Evolutionary conservation across 305 asterid species (phyloP).

Genomic region (Petunia hybrid): DNA sequence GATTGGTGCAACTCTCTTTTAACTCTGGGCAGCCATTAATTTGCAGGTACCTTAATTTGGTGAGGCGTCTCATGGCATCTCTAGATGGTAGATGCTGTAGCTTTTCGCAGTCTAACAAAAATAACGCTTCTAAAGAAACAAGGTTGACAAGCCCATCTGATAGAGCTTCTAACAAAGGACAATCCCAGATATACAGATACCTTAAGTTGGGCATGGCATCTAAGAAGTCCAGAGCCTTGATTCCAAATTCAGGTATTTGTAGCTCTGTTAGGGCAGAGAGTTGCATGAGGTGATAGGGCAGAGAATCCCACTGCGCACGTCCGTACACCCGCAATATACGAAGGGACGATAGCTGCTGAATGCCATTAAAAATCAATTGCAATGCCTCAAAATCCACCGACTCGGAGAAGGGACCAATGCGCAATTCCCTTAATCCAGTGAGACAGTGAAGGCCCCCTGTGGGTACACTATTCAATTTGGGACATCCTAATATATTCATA

Average conservation of each 20-base stretch:
- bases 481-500: background rate
- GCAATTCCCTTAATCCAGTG: background rate
- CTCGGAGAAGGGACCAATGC: slow-evolving; percentile 28
- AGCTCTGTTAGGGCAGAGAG: background rate
- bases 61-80: background rate
- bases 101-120: accelerated
- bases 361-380: background rate
- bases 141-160: background rate
- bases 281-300: slow-evolving; percentile 38
- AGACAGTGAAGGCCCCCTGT: background rate
- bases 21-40: background rate
- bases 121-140: background rate
- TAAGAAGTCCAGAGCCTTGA: background rate
- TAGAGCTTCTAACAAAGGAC: slow-evolving; percentile 3
- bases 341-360: slow-evolving; percentile 29
- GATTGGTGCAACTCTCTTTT: background rate
- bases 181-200: accelerated
- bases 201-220: background rate
- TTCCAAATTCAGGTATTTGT: accelerated
- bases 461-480: slow-evolving; percentile 6
- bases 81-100: slow-evolving; percentile 7
- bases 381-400: slow-evolving; percentile 28
- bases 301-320: background rate
- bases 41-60: background rate
- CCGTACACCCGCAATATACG: background rate